Evolutionary conservation across 1,284 basidiomycete species (phyloP), one percentile per base, ranked within the genome.

Genomic region (Coniferiporia weirii): DNA sequence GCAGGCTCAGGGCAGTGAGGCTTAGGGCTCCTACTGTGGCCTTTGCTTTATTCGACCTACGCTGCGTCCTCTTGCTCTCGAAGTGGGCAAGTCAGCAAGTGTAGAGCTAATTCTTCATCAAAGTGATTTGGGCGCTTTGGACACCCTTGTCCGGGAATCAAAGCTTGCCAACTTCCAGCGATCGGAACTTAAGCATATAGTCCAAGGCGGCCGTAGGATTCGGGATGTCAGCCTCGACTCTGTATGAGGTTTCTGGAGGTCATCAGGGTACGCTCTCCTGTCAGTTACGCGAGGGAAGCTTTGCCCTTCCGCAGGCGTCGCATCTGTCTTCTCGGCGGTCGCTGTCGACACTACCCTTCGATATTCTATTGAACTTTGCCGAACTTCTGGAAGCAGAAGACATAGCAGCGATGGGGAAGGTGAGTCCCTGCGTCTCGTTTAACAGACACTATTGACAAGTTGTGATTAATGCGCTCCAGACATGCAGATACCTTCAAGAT

Each of bases 401-500:
- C 3, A 34, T 61, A 17, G 15, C 40, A n/a, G 35, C 46, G 12
- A 45, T 61, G 36, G 32, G 40, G 27, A 36, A 20, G 27, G 60
- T 61, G 17, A 44, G 60, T 51, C 1, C 47, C 13, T 7, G 19
- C 9, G 12, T 19, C 32, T 15, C 3, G 17, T n/a, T 27, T 52
- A 27, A 5, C 12, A 13, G 2, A 8, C 6, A 36, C 13, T 44
- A n/a, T 36, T 47, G 19, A 60, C 34, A 38, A 27, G 22, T 10
- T 34, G 13, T 8, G 17, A n/a, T 34, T 20, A 13, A 17, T 32
- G 49, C 17, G 13, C 49, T 49, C 2, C 43, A 87, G 86, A 82
- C 83, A 6, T 85, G 81, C 68, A 81, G 78, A 71, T 75, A 79
- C 7, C 71, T 89, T 5, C 78, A 80, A 47, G 75, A 79, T 35